Percentiles rank a stretch among this genome's conserved stretches.
Evolutionary conservation across 1,284 basidiomycete genomes (phyloP).

Genomic region (Cystobasidiaceae sp.): DNA sequence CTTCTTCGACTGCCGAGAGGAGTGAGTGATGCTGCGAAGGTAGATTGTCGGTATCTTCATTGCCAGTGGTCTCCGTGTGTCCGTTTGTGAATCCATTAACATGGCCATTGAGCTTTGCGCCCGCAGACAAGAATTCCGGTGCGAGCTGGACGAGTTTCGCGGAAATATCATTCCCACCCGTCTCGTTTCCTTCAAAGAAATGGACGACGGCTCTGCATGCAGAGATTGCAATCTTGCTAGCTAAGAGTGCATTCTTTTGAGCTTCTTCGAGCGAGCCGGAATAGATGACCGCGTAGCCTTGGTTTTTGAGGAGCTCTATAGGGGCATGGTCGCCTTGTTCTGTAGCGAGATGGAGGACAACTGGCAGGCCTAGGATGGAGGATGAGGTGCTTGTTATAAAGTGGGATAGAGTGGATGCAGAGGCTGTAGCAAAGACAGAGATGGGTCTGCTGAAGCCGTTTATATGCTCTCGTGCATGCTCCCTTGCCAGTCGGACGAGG

Average conservation of each 20-base stretch:
- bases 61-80: conserved; percentile 4
- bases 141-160: conserved; percentile 34
- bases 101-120: conserved; percentile 31
- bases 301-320: conserved; percentile 56
- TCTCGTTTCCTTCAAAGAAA: conserved; percentile 54
- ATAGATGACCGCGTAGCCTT: conserved; percentile 59
- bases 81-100: conserved; percentile 27
- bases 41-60: conserved; percentile 9
- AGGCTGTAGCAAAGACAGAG: conserved; percentile 4
- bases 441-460: conserved; percentile 6
- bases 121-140: conserved; percentile 40
- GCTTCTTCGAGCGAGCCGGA: conserved; percentile 62
- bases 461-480: not conserved
- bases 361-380: conserved; percentile 48
- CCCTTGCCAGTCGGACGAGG: conserved; percentile 10
- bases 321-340: conserved; percentile 55
- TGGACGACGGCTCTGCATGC: conserved; percentile 68
- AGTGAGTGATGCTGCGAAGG: conserved; percentile 15
- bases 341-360: conserved; percentile 32
- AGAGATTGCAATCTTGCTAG: conserved; percentile 59
- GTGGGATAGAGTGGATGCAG: not conserved
- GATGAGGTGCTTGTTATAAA: conserved; percentile 3
- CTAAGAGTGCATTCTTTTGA: conserved; percentile 67
- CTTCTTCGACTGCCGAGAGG: conserved; percentile 22
- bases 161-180: conserved; percentile 50